Percentiles rank a stretch among this genome's conserved stretches.
Conservation (phyloP, 225 moss, liverwort and hornwort genomes). For the Marchantia paleacea region DNA sequence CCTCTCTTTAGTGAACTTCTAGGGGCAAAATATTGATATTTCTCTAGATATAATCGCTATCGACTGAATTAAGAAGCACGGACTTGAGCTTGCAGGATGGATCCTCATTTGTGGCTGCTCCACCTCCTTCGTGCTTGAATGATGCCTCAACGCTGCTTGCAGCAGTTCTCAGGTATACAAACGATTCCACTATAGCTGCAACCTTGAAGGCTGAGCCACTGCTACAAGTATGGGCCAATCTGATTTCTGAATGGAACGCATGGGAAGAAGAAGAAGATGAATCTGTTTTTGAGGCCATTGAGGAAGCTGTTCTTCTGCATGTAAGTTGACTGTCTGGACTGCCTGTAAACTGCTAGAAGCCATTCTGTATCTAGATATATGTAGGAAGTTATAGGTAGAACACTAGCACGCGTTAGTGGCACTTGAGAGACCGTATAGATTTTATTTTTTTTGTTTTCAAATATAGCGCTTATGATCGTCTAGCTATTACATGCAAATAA, state of each 20-base stretch:
- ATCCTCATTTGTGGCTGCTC: slow-evolving; percentile 51
- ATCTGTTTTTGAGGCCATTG: slow-evolving; percentile 81
- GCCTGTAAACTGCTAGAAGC: slow-evolving; percentile 2
- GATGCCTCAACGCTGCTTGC: slow-evolving; percentile 82
- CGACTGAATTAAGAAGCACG: not conserved
- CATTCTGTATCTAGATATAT: not conserved
- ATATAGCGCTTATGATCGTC: too few relatives aligned
- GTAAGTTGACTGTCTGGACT: slow-evolving; percentile 43
- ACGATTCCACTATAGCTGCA: slow-evolving; percentile 47
- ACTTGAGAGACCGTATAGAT: too few relatives aligned
- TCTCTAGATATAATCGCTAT: not conserved
- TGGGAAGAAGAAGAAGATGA: slow-evolving; percentile 98
- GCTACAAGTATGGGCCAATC: slow-evolving; percentile 80
- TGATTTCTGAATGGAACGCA: slow-evolving; percentile 88
- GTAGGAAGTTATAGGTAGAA: too few relatives aligned
- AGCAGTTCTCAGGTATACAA: slow-evolving; percentile 66
- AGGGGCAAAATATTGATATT: too few relatives aligned
- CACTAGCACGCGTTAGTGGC: too few relatives aligned
- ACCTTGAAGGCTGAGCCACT: slow-evolving; percentile 72
- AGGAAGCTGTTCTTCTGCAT: slow-evolving; percentile 83
- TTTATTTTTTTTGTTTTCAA: too few relatives aligned
- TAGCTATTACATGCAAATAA: too few relatives aligned
- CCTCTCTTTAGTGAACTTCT: not conserved
- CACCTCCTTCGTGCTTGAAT: slow-evolving; percentile 87
- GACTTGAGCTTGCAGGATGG: slow-evolving; percentile 48